Percentiles rank a stretch among this genome's conserved stretches.
phyloP scores from a whole-genome alignment of 176 grass and related monocot genomes.

The Bolboschoenus planiculmis region DNA sequence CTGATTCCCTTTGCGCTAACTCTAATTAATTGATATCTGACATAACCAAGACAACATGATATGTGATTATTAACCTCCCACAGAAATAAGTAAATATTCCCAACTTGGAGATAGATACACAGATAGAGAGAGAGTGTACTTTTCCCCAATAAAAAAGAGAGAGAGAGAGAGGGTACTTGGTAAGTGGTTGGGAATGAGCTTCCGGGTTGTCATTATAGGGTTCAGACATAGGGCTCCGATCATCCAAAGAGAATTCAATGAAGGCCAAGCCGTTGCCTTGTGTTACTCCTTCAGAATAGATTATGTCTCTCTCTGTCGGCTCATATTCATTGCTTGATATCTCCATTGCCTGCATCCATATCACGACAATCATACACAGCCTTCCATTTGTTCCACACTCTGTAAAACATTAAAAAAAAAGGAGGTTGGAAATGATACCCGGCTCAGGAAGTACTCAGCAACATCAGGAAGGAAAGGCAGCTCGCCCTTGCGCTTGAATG shows the following conservation, averaged over 20 bases:
- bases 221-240: constrained; percentile 80
- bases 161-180: constrained; percentile 46
- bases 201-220: constrained; percentile 61
- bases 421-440: constrained; percentile 38
- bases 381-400: neutral
- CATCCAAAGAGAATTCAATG: constrained; percentile 82
- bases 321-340: constrained; percentile 98
- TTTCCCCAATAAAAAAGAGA: too few species aligned
- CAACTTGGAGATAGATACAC: neutral
- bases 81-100: neutral
- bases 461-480: constrained; percentile 86
- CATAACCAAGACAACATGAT: neutral
- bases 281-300: constrained; percentile 89
- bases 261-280: constrained; percentile 92
- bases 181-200: constrained; percentile 45
- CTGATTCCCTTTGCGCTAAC: constrained; percentile 78
- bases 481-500: constrained; percentile 85
- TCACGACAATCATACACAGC: constrained; percentile 7
- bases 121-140: neutral
- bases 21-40: constrained; percentile 86
- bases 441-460: constrained; percentile 79
- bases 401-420: neutral
- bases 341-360: constrained; percentile 69
- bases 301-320: constrained; percentile 86
- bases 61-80: neutral